Conservation (phyloP, 129 eudicot genomes). For the Daucus carota region DNA sequence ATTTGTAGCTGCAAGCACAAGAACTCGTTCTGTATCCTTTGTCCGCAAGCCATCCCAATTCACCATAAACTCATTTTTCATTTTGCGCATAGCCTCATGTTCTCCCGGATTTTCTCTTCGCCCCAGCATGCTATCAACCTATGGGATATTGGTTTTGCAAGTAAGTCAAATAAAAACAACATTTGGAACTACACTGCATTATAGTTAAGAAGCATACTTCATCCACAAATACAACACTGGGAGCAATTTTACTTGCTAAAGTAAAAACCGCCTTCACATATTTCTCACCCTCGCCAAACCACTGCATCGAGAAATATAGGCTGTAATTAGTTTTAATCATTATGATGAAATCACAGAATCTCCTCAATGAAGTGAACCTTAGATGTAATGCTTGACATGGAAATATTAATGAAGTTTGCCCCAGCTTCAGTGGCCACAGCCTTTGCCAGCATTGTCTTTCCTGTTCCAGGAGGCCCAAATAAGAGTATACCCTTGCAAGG, state of each 20-base stretch:
- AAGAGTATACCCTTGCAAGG: constrained; percentile 14
- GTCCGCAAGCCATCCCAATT: constrained; percentile 59
- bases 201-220: constrained; percentile 9
- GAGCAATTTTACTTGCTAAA: constrained; percentile 11
- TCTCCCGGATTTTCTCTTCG: constrained; percentile 54
- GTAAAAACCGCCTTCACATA: constrained; percentile 13
- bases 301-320: constrained; percentile 5
- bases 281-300: constrained; percentile 15
- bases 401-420: constrained; percentile 51
- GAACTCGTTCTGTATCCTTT: constrained; percentile 47
- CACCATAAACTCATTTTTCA: constrained; percentile 61
- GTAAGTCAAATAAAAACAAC: neutral
- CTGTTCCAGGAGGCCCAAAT: constrained; percentile 12
- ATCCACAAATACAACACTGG: constrained; percentile 12
- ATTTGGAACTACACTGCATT: neutral
- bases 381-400: constrained; percentile 58
- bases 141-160: neutral
- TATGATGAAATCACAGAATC: neutral
- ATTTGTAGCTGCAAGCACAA: constrained; percentile 57
- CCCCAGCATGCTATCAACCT: constrained; percentile 65
- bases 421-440: constrained; percentile 39
- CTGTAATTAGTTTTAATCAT: neutral
- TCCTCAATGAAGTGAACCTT: neutral
- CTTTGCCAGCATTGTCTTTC: constrained; percentile 11
- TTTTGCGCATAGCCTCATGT: constrained; percentile 56